A percentile compares a stretch with the other conserved stretches of the same genome.
These are phyloP conservation scores for Artemisia annua DNA, from an alignment of 129 eudicot species.

Conservation along the genomic window DNA sequence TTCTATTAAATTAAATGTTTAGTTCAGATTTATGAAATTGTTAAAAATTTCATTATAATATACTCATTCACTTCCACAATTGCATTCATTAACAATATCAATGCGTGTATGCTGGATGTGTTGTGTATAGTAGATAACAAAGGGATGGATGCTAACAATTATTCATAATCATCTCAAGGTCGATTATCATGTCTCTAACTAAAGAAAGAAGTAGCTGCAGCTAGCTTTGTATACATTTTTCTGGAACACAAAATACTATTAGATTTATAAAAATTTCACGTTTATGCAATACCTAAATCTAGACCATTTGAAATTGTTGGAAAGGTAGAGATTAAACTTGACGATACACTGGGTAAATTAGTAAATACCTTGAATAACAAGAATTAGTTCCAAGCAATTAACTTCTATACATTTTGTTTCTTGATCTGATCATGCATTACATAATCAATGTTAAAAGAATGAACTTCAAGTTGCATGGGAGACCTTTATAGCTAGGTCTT, in stretches of 20 bases:
- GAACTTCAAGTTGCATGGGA: not conserved
- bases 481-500: not conserved
- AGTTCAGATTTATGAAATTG: too few relatives aligned
- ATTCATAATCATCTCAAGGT: conserved; percentile 5
- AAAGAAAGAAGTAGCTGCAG: conserved; percentile 7
- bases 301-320: conserved; percentile 24
- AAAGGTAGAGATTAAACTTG: conserved; percentile 27
- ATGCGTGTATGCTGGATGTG: too few relatives aligned
- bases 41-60: too few relatives aligned
- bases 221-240: conserved; percentile 1
- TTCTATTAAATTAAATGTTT: too few relatives aligned
- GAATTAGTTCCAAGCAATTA: conserved; percentile 1
- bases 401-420: not conserved
- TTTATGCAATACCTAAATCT: conserved; percentile 22
- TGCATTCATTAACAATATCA: too few relatives aligned
- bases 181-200: not conserved
- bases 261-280: conserved; percentile 14
- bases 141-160: conserved; percentile 17
- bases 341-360: conserved; percentile 6
- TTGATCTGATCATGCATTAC: not conserved
- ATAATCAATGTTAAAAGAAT: not conserved
- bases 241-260: not conserved
- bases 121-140: not conserved
- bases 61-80: too few relatives aligned
- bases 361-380: conserved; percentile 20